These are phyloP conservation scores for Saccharomycopsis lassenensis DNA, from an alignment of 805 yeast species.

Conservation along the genomic window DNA sequence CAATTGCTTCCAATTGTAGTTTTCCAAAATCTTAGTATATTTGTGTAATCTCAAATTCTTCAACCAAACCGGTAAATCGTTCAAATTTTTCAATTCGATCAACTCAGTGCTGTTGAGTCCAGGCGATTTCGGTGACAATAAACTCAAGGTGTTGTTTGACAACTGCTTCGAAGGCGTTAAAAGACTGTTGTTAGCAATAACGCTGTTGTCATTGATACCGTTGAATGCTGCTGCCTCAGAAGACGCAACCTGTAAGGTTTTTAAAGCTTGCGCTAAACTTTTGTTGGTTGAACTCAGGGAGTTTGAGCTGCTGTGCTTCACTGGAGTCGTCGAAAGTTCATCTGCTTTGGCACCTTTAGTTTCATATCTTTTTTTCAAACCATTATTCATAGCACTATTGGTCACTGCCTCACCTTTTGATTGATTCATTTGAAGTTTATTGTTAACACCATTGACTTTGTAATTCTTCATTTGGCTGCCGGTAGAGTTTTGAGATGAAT, in stretches of 20 bases:
- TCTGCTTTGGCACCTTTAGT: neutral
- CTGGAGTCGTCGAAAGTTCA: too few species aligned
- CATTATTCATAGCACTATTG: neutral
- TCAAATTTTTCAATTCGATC: slow-evolving; percentile 43
- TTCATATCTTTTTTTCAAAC: neutral
- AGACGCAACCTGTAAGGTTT: slow-evolving; percentile 11
- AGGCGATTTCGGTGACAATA: slow-evolving; percentile 28
- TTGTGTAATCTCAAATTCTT: slow-evolving; percentile 84
- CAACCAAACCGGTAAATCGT: slow-evolving; percentile 87
- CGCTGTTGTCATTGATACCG: slow-evolving; percentile 13
- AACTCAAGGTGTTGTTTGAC: slow-evolving; percentile 9
- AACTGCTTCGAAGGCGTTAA: slow-evolving; percentile 13
- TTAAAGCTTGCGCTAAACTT: slow-evolving; percentile 14
- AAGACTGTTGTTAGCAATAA: slow-evolving; percentile 3
- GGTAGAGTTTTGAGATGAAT: neutral
- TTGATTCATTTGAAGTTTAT: too few species aligned
- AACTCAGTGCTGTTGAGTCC: slow-evolving; percentile 40
- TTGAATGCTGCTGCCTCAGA: slow-evolving; percentile 7
- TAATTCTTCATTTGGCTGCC: neutral
- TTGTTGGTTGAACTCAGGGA: too few species aligned
- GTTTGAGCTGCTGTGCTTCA: too few species aligned
- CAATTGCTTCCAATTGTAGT: slow-evolving; percentile 69
- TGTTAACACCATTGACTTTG: neutral
- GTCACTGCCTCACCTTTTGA: neutral
- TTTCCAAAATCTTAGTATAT: slow-evolving; percentile 75